These are phyloP conservation scores for Brasilioporus rufonigricans DNA, from an alignment of 768 basidiomycete species.

Conservation along the genomic window DNA sequence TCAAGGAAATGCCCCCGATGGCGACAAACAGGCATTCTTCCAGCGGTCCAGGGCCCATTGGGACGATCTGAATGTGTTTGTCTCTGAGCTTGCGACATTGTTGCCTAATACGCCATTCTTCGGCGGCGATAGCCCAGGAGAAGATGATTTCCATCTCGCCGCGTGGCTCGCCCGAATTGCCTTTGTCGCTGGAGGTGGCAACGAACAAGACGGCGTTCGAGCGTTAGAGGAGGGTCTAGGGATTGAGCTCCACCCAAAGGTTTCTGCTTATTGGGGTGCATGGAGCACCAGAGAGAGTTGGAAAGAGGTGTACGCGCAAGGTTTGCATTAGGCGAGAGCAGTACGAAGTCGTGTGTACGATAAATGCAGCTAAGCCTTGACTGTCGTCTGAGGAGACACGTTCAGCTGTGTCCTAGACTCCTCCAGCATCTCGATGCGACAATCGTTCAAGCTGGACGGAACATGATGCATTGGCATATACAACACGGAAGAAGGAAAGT, in stretches of 20 bases:
- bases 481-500: not conserved
- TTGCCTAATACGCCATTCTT: constrained; percentile 47
- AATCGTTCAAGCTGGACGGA: constrained; percentile 53
- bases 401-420: constrained; percentile 49
- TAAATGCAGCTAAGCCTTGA: constrained; percentile 8
- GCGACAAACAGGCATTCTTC: constrained; percentile 39
- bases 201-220: constrained; percentile 37
- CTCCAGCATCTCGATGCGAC: constrained; percentile 61
- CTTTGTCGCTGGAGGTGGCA: constrained; percentile 35
- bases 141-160: constrained; percentile 52
- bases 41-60: constrained; percentile 41
- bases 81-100: constrained; percentile 38
- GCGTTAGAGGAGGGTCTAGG: no score
- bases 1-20: constrained; percentile 33
- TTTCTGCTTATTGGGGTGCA: constrained; percentile 41
- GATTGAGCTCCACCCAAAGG: constrained; percentile 35
- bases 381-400: constrained; percentile 12
- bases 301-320: constrained; percentile 42
- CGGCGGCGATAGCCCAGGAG: constrained; percentile 45
- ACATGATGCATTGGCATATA: not conserved
- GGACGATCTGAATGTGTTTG: constrained; percentile 34
- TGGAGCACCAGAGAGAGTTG: constrained; percentile 49
- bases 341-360: not conserved
- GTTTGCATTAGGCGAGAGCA: constrained; percentile 38
- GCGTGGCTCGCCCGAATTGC: constrained; percentile 53